Percentiles rank a stretch among this genome's conserved stretches.
phyloP scores from a whole-genome alignment of 75 land plant species.

The Selaginella tamariscina region DNA sequence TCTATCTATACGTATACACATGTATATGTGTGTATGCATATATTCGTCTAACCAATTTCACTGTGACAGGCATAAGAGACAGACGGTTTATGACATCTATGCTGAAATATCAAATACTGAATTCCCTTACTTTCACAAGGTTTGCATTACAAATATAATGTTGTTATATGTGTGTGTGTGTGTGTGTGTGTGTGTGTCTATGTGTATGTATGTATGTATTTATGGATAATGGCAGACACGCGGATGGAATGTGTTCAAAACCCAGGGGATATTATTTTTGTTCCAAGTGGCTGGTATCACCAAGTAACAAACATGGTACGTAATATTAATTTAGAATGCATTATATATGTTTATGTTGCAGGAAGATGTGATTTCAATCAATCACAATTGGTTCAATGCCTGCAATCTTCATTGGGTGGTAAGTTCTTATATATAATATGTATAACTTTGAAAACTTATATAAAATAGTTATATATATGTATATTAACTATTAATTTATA shows the following conservation, averaged over 20 bases:
- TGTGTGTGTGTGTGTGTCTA: too few species aligned
- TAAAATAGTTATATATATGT: too few species aligned
- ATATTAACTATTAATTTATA: too few species aligned
- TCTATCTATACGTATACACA: too few species aligned
- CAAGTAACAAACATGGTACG: slow-evolving; percentile 79
- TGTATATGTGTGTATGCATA: too few species aligned
- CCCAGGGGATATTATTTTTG: slow-evolving; percentile 57
- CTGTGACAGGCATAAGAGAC: slow-evolving; percentile 39
- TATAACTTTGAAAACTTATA: neutral
- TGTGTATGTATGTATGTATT: slow-evolving; percentile 3
- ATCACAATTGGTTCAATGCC: slow-evolving; percentile 92
- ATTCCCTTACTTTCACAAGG: slow-evolving; percentile 66
- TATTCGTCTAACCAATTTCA: too few species aligned
- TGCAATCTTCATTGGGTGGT: slow-evolving; percentile 82
- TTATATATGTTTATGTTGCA: slow-evolving; percentile 20
- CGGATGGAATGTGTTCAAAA: slow-evolving; percentile 77
- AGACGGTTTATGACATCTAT: slow-evolving; percentile 53
- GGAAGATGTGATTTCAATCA: slow-evolving; percentile 86
- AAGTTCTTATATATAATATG: slow-evolving; percentile 13
- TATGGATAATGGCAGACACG: slow-evolving; percentile 32
- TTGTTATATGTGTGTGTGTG: too few species aligned
- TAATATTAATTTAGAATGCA: neutral
- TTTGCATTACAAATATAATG: too few species aligned
- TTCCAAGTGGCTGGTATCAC: slow-evolving; percentile 93
- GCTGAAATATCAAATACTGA: slow-evolving; percentile 39